These are phyloP conservation scores for Xylaria sp. DNA, from an alignment of 2,329 filamentous ascomycete genomes.

Conservation along the genomic window DNA sequence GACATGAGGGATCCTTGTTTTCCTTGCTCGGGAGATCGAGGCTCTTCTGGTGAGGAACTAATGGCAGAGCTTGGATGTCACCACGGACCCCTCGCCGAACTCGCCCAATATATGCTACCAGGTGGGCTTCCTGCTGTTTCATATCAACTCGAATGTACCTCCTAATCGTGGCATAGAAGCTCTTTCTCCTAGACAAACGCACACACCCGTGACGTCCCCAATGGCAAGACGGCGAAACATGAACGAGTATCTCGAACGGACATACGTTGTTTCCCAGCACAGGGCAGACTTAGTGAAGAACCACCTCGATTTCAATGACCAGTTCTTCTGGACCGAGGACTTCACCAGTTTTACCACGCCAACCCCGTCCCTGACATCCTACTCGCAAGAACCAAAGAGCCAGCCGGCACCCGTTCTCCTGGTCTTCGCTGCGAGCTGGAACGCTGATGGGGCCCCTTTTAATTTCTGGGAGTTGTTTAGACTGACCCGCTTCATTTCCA, in stretches of 20 bases:
- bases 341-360: conserved; percentile 37
- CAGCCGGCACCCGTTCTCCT: conserved; percentile 46
- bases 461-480: conserved; percentile 50
- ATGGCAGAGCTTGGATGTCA: conserved; percentile 49
- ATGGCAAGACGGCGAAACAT: conserved; percentile 44
- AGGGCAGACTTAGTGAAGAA: conserved; percentile 39
- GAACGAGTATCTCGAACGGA: conserved; percentile 47
- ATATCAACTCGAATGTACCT: conserved; percentile 1
- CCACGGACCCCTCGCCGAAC: conserved; percentile 42
- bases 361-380: conserved; percentile 37
- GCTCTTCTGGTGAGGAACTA: conserved; percentile 38
- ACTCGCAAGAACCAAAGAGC: conserved; percentile 36
- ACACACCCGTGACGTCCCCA: conserved; percentile 48
- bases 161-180: conserved; percentile 35
- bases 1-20: conserved; percentile 46
- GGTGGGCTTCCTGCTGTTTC: conserved; percentile 33
- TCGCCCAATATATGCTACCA: conserved; percentile 48
- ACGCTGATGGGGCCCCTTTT: conserved; percentile 44
- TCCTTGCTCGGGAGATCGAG: conserved; percentile 39
- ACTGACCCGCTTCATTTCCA: conserved; percentile 45
- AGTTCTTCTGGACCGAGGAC: conserved; percentile 55
- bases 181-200: conserved; percentile 44
- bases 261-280: conserved; percentile 40
- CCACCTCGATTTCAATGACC: conserved; percentile 49
- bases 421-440: conserved; percentile 48